Percentiles rank a stretch among this genome's conserved stretches.
Evolutionary conservation across 164 flowering plant genomes (phyloP).

Genomic region (Tinospora cordifolia): DNA sequence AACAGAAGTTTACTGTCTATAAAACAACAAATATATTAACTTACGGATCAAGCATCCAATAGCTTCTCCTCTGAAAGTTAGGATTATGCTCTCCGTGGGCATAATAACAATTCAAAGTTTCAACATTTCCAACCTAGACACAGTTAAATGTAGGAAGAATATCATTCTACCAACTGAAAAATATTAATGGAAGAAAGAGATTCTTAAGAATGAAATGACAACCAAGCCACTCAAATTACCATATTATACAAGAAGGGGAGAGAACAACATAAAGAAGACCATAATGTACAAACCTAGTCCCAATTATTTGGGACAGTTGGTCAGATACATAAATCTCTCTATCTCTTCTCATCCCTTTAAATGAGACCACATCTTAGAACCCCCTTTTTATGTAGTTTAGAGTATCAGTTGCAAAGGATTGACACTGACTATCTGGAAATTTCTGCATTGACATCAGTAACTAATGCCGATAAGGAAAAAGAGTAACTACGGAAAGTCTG

Average conservation of each 20-base stretch:
- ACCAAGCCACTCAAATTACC: neutral
- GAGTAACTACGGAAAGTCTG: too few relatives aligned
- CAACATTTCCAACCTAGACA: constrained; percentile 84
- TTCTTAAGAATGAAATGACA: neutral
- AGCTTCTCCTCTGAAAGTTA: constrained; percentile 88
- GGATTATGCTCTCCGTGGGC: constrained; percentile 84
- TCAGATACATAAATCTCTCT: neutral
- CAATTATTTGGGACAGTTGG: too few relatives aligned
- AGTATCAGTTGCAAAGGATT: too few relatives aligned
- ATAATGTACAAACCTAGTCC: neutral
- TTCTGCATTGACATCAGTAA: too few relatives aligned
- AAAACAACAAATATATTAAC: constrained; percentile 25
- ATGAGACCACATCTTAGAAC: neutral
- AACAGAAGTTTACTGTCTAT: neutral
- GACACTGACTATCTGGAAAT: too few relatives aligned
- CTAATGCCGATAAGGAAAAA: too few relatives aligned
- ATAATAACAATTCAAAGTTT: constrained; percentile 92
- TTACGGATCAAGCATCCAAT: constrained; percentile 94
- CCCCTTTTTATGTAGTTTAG: too few relatives aligned
- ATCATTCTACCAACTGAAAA: constrained; percentile 11
- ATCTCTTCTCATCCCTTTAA: neutral
- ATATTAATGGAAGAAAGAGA: constrained; percentile 5
- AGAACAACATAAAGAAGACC: neutral
- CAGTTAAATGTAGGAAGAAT: constrained; percentile 6
- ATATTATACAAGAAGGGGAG: neutral